Evolutionary conservation across 176 grass and related monocot species (phyloP).

Genomic region (Raddia distichophylla): DNA sequence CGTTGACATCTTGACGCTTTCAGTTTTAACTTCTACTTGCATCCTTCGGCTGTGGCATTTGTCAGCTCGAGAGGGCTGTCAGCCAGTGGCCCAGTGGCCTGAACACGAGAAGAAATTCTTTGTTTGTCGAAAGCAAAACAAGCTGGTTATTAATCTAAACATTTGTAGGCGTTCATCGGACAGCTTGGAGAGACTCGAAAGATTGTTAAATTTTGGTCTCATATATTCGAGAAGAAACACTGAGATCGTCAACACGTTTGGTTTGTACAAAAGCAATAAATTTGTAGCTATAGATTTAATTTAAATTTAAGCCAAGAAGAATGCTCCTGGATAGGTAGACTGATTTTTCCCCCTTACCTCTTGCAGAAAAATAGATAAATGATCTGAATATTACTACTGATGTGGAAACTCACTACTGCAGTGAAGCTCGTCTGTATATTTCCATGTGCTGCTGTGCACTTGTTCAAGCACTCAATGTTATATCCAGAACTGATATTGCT

Average conservation of each 20-base stretch:
- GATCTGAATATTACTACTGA: neutral
- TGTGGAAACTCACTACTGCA: neutral
- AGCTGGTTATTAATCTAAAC: too few relatives aligned
- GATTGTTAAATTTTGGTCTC: too few relatives aligned
- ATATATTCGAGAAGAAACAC: too few relatives aligned
- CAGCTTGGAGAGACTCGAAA: too few relatives aligned
- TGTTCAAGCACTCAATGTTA: neutral
- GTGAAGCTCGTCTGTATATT: neutral
- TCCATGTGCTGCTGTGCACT: neutral
- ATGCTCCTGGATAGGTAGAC: neutral
- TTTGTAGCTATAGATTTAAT: too few relatives aligned
- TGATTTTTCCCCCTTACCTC: neutral
- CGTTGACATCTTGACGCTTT: constrained; percentile 14
- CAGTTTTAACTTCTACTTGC: neutral
- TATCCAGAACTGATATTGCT: neutral
- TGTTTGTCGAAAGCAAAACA: neutral
- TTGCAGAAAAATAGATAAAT: neutral
- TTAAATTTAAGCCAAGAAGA: too few relatives aligned
- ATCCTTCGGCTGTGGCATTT: neutral
- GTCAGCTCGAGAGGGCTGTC: neutral
- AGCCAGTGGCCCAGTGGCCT: too few relatives aligned
- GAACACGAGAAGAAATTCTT: neutral
- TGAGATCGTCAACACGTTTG: too few relatives aligned
- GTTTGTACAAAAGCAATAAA: too few relatives aligned
- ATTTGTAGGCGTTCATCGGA: too few relatives aligned